Evolutionary conservation across 768 basidiomycete genomes (phyloP).

Genomic region (Amyloporia xantha): DNA sequence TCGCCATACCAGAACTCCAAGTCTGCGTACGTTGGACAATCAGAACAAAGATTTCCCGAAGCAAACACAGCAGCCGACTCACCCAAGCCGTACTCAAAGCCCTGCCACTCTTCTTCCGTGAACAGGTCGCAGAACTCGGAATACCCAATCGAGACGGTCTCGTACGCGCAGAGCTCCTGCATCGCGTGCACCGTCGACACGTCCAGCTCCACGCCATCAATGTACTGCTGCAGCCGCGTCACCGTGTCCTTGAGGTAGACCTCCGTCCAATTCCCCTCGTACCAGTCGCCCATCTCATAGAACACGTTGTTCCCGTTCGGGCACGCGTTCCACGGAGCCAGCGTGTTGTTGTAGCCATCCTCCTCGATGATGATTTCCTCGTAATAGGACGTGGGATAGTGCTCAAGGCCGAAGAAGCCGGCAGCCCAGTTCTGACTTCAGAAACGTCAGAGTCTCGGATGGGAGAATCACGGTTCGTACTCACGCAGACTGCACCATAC

Average conservation of each 20-base stretch:
- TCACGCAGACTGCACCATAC: slow-evolving; percentile 31
- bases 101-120: slow-evolving; percentile 46
- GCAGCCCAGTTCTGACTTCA: slow-evolving; percentile 41
- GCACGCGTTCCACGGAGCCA: slow-evolving; percentile 34
- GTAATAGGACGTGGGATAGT: slow-evolving; percentile 35
- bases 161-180: slow-evolving; percentile 35
- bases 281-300: slow-evolving; percentile 18
- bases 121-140: slow-evolving; percentile 45
- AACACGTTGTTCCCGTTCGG: slow-evolving; percentile 24
- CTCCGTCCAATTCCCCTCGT: slow-evolving; percentile 29
- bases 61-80: background rate
- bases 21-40: slow-evolving; percentile 7
- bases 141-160: slow-evolving; percentile 46
- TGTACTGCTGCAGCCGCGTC: slow-evolving; percentile 26
- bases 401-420: slow-evolving; percentile 42
- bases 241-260: slow-evolving; percentile 34
- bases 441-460: slow-evolving; percentile 21
- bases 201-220: slow-evolving; percentile 29
- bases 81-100: slow-evolving; percentile 37
- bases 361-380: slow-evolving; percentile 42
- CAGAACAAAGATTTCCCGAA: background rate
- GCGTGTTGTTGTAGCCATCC: slow-evolving; percentile 39
- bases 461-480: slow-evolving; percentile 9
- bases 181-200: slow-evolving; percentile 26
- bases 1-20: slow-evolving; percentile 29